These are phyloP conservation scores for Calocybe gambosa DNA, from an alignment of 1,284 basidiomycete species.

Conservation along the genomic window DNA sequence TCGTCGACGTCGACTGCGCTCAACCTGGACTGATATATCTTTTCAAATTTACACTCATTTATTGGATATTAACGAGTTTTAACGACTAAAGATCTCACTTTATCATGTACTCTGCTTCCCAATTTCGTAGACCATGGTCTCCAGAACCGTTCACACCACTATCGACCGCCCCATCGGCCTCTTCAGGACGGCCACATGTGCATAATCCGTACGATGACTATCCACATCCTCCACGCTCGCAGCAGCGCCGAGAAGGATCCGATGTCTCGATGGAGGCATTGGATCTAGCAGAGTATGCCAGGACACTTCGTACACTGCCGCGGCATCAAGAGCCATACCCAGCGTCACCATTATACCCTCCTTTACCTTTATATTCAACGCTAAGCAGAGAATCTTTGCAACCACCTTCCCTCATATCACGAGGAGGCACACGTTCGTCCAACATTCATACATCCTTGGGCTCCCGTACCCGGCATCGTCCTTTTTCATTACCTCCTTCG, in stretches of 20 bases:
- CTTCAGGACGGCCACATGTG: background rate
- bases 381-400: slow-evolving; percentile 30
- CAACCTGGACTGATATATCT: background rate
- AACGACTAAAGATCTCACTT: slow-evolving; percentile 19
- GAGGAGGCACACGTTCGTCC: slow-evolving; percentile 38
- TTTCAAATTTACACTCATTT: background rate
- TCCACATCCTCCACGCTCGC: slow-evolving; percentile 10
- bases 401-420: slow-evolving; percentile 44
- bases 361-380: slow-evolving; percentile 30
- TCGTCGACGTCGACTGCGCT: background rate
- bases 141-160: slow-evolving; percentile 47
- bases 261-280: slow-evolving; percentile 62
- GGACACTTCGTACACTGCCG: slow-evolving; percentile 33
- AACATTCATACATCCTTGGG: slow-evolving; percentile 28
- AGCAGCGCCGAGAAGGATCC: slow-evolving; percentile 40
- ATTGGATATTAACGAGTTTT: background rate
- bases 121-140: slow-evolving; percentile 55
- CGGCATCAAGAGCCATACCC: slow-evolving; percentile 31
- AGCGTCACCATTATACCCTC: slow-evolving; percentile 24
- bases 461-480: slow-evolving; percentile 29
- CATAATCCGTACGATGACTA: slow-evolving; percentile 7
- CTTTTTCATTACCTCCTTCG: slow-evolving; percentile 43
- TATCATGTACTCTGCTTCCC: slow-evolving; percentile 36
- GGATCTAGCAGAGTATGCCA: slow-evolving; percentile 63
- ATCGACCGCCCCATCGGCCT: slow-evolving; percentile 25